These are phyloP conservation scores for Collariella sp. DNA, from an alignment of 495 filamentous ascomycete genomes.

Conservation along the genomic window DNA sequence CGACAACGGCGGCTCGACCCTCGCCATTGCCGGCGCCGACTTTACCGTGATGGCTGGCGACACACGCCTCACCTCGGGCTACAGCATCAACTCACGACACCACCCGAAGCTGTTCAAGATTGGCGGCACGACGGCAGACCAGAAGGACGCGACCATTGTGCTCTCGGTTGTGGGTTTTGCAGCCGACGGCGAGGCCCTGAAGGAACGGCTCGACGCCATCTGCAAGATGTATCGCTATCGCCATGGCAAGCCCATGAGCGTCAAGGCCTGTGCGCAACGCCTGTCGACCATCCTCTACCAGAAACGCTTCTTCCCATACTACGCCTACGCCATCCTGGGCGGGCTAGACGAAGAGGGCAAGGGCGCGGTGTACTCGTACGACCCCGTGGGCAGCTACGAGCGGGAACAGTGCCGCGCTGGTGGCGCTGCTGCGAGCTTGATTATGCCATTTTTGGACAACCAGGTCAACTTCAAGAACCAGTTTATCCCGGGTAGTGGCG, in stretches of 20 bases:
- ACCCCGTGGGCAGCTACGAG: slow-evolving; percentile 94
- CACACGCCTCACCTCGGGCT: slow-evolving; percentile 86
- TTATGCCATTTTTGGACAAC: slow-evolving; percentile 98
- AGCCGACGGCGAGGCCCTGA: slow-evolving; percentile 82
- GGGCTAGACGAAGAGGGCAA: slow-evolving; percentile 92
- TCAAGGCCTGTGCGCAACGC: slow-evolving; percentile 86
- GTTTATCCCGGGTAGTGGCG: slow-evolving; percentile 80
- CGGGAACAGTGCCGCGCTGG: slow-evolving; percentile 91
- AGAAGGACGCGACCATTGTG: slow-evolving; percentile 73
- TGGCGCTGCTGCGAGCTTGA: slow-evolving; percentile 89
- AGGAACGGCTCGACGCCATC: slow-evolving; percentile 78
- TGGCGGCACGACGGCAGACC: slow-evolving; percentile 75
- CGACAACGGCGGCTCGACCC: slow-evolving; percentile 93
- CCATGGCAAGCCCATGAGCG: slow-evolving; percentile 85
- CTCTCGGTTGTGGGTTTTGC: slow-evolving; percentile 93
- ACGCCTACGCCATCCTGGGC: slow-evolving; percentile 84
- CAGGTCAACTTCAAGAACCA: slow-evolving; percentile 99
- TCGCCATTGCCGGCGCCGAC: slow-evolving; percentile 87
- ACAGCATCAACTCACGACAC: slow-evolving; percentile 96
- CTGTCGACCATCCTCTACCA: slow-evolving; percentile 89
- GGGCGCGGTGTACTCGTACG: slow-evolving; percentile 93
- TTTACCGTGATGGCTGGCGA: slow-evolving; percentile 95
- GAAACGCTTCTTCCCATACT: slow-evolving; percentile 98
- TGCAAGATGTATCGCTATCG: slow-evolving; percentile 97
- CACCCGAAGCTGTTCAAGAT: slow-evolving; percentile 95